Evolutionary conservation across 2,329 filamentous ascomycete species (phyloP).

Genomic region (Parascedosporium putredinis): DNA sequence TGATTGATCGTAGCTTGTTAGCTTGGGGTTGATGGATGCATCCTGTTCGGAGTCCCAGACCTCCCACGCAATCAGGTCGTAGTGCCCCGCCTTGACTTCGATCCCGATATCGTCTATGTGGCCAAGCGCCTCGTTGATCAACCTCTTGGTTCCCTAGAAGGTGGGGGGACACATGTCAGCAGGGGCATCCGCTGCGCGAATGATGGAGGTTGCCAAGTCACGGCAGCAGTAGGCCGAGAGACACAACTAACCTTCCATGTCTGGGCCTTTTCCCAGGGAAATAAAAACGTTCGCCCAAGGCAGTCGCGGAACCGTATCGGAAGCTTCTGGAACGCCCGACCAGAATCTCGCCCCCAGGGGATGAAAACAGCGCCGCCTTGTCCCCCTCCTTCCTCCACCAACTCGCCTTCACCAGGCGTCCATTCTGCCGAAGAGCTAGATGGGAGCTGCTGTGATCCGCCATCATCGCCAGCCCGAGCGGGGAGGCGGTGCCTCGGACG

Average conservation of each 20-base stretch:
- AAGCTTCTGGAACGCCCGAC: conserved; percentile 10
- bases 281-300: conserved; percentile 10
- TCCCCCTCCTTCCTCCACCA: neutral
- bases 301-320: conserved; percentile 12
- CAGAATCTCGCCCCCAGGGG: conserved; percentile 10
- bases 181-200: neutral
- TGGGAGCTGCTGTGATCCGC: too few relatives aligned
- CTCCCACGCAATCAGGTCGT: conserved; percentile 9
- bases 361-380: neutral
- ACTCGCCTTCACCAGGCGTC: too few relatives aligned
- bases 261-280: conserved; percentile 11
- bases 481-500: too few relatives aligned
- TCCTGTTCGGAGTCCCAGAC: conserved; percentile 6
- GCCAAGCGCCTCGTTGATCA: conserved; percentile 10
- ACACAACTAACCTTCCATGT: conserved; percentile 11
- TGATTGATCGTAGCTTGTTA: conserved; percentile 10
- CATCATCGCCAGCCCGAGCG: too few relatives aligned
- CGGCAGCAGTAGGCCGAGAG: neutral
- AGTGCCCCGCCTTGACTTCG: conserved; percentile 9
- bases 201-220: too few relatives aligned
- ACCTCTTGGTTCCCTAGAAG: conserved; percentile 8
- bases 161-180: too few relatives aligned
- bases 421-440: too few relatives aligned
- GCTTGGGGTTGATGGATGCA: conserved; percentile 8
- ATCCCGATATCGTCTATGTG: conserved; percentile 8